Conservation (phyloP, 164 flowering plant genomes). For the Buxus sempervirens region DNA sequence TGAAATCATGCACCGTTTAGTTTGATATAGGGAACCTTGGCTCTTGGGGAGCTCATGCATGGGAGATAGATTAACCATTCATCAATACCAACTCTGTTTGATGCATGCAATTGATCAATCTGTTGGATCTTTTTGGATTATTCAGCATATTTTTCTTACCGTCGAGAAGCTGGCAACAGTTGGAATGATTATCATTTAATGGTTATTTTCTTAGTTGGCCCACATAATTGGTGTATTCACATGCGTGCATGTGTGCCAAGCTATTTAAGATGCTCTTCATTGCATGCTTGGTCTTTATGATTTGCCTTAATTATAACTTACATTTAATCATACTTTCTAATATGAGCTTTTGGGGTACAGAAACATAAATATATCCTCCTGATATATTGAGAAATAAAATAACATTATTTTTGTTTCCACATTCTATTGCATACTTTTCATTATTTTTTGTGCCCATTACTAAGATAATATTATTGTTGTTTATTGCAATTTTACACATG, state of each 20-base stretch:
- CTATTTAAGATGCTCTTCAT: background rate
- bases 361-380: background rate
- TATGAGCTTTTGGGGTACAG: background rate
- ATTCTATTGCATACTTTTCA: background rate
- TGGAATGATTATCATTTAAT: background rate
- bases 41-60: background rate
- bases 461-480: background rate
- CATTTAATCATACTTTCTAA: too few species aligned
- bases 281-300: background rate
- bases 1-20: background rate
- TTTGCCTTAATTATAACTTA: too few species aligned
- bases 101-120: background rate
- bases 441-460: background rate
- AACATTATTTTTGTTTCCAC: background rate
- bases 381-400: background rate
- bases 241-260: background rate
- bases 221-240: background rate
- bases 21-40: background rate
- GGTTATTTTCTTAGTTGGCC: background rate
- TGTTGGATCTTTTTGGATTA: background rate
- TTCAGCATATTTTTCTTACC: background rate
- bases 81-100: background rate
- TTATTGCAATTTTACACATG: background rate
- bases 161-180: background rate
- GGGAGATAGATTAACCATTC: background rate